These are phyloP conservation scores for Phytopythium ostracodes DNA, from an alignment of 352 stramenopile genomes.

Conservation along the genomic window DNA sequence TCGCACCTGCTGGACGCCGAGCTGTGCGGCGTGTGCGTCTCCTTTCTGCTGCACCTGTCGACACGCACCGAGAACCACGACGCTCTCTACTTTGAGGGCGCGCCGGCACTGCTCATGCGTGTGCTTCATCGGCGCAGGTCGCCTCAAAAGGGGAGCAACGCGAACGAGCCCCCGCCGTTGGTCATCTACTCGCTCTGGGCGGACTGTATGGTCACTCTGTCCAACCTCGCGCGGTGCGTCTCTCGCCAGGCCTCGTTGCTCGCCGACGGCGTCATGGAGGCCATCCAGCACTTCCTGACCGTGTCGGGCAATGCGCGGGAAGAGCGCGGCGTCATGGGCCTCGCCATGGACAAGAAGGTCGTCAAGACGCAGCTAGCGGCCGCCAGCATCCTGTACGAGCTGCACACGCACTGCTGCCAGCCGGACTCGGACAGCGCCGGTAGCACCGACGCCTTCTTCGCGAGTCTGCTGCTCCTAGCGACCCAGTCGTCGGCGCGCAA, in stretches of 20 bases:
- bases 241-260: conserved; percentile 37
- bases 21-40: conserved; percentile 62
- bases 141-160: conserved; percentile 28
- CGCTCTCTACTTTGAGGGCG: conserved; percentile 61
- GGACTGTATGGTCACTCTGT: conserved; percentile 43
- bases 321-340: background rate
- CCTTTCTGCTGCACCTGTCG: conserved; percentile 72
- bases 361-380: conserved; percentile 51
- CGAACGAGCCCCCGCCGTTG: conserved; percentile 17
- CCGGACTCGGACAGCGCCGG: conserved; percentile 7
- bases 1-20: conserved; percentile 53
- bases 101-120: conserved; percentile 36
- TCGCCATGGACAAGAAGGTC: conserved; percentile 34
- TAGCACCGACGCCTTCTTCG: conserved; percentile 49
- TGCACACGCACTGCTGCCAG: conserved; percentile 47
- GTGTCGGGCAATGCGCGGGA: conserved; percentile 35
- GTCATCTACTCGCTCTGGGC: conserved; percentile 59
- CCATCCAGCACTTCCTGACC: conserved; percentile 57
- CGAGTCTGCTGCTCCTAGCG: conserved; percentile 54
- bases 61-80: conserved; percentile 56
- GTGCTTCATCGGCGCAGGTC: conserved; percentile 14
- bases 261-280: conserved; percentile 58
- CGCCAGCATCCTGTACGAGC: conserved; percentile 52
- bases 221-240: conserved; percentile 48
- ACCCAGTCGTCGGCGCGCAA: conserved; percentile 55